Evolutionary conservation across 768 basidiomycete species (phyloP), one percentile per base, ranked within the genome.

Genomic region (Tulasnella sp.): DNA sequence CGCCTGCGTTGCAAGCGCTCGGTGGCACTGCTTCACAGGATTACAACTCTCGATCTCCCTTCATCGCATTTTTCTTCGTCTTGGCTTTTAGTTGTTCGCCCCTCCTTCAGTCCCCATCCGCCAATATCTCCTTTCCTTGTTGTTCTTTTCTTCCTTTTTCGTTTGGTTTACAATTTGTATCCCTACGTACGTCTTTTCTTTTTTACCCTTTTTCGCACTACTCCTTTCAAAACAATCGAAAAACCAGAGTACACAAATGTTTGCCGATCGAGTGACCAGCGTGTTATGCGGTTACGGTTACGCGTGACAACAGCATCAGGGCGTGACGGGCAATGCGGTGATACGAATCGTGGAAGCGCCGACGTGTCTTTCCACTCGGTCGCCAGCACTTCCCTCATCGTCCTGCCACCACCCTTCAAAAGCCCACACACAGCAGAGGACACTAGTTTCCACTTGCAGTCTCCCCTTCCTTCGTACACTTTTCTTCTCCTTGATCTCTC

Each of bases 101-200:
- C 13, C 23, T 5, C 13, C 7, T 72, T 32, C 29, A 15, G 16
- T 70, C 70, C 6, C n/a, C n/a, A 40, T 29, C 42, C 13, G 42
- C 20, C 48, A 73, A 70, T 29, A n/a, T 74, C 46, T 67, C 67
- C 37, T 29, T 32, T n/a, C 77, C 20, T 40, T 55, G n/a, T 70
- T 18, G 18, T 23, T 37, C n/a, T 46, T 44, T 40, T 32, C 20
- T 55, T 67, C 46, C n/a, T 51, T 70, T n/a, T 37, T 78, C 70
- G 44, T 75, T 48, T 57, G 46, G 61, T 67, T 67, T 67, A 67
- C 61, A 67, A 67, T 67, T 67, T 75, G 55, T 57, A 48, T 48
- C 74, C 55, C 46, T 48, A 75, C 71, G 39, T 40, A 72, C 71
- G n/a, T 40, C 71, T 72, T 39, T 72, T 40, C 35, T 9, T 71